Conservation (phyloP, 805 yeast species). For the Ogataea thermomethanolica region DNA sequence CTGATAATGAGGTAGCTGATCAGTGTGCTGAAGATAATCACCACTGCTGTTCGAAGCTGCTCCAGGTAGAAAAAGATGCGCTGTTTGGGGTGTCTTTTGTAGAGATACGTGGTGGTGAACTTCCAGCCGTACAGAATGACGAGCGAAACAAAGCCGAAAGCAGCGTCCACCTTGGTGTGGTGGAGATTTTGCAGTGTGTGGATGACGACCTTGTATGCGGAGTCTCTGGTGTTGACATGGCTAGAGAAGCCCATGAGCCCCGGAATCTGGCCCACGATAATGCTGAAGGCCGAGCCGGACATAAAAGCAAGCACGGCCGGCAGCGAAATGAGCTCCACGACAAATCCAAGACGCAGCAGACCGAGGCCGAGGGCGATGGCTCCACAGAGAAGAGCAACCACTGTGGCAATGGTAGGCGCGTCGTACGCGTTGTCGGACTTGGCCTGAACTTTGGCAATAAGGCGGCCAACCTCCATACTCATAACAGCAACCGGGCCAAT, state of each 20-base stretch:
- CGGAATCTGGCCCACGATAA: slow-evolving; percentile 83
- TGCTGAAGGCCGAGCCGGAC: slow-evolving; percentile 89
- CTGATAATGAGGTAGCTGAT: slow-evolving; percentile 72
- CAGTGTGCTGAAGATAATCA: slow-evolving; percentile 77
- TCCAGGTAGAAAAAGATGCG: slow-evolving; percentile 63
- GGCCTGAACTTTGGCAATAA: slow-evolving; percentile 58
- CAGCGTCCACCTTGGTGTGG: slow-evolving; percentile 73
- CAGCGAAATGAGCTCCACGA: slow-evolving; percentile 81
- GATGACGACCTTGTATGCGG: slow-evolving; percentile 69
- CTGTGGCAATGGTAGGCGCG: slow-evolving; percentile 76
- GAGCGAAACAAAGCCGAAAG: slow-evolving; percentile 78
- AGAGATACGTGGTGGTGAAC: slow-evolving; percentile 54
- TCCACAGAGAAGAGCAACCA: slow-evolving; percentile 79
- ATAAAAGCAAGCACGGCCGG: slow-evolving; percentile 94
- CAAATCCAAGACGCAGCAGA: slow-evolving; percentile 76
- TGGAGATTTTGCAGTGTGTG: slow-evolving; percentile 69
- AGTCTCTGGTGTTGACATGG: slow-evolving; percentile 64
- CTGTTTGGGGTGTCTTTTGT: slow-evolving; percentile 61
- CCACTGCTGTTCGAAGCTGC: slow-evolving; percentile 77
- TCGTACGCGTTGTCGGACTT: slow-evolving; percentile 38
- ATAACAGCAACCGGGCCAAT: slow-evolving; percentile 97
- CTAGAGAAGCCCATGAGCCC: slow-evolving; percentile 72
- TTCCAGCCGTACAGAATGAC: slow-evolving; percentile 72
- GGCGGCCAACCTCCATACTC: slow-evolving; percentile 82
- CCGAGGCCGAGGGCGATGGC: slow-evolving; percentile 82